Evolutionary conservation across 352 stramenopile genomes (phyloP), one percentile per base, ranked within the genome.

Genomic region (Thraustochytrium aureum): DNA sequence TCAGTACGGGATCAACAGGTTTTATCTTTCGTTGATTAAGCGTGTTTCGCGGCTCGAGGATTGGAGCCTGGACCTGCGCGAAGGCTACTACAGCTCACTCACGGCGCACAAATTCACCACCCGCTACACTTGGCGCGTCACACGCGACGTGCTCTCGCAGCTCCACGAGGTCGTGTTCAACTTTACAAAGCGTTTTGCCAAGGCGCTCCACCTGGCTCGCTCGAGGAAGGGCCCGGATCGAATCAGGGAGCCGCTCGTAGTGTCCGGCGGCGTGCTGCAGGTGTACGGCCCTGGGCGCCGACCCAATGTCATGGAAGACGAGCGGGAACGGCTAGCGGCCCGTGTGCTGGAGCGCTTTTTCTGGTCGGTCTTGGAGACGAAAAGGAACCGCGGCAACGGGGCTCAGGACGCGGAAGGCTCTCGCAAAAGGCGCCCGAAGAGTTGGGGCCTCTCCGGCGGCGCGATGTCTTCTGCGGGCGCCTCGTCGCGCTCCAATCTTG

Each of bases 151-250:
- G 37, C 56, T 79, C 5, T 26, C 33, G 4, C 69, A 79, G 35
- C 41, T 79, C 22, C 69, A 79, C 56, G 69, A 79, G 41, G 56
- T 65, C 37, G 26, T 72, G 32, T 14, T 79, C 38, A 75, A 75
- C 52, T 26, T 50, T 20, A 35, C 37, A 41, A 65, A 62, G 33
- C 69, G 61, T n/a, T 0, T 79, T 26, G 39, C 4, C 41, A 52
- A 72, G 45, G 14, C 12, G 2, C 6, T 72, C 7, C 64, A 30
- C 6, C 56, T 79, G 32, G 1, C 42, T 17, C 37, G 22, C 10
- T 22, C 50, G 10, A 74, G 61, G 30, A 6, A 45, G 22, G 20
- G 30, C 1, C 69, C 41, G 14, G 50, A 52, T n/a, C 56, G 39
- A 47, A 67, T 79, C 37, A 41, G 69, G 14, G 50, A 79, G 56